These are phyloP conservation scores for Globisporangium megalacanthum DNA, from an alignment of 352 stramenopile species.

Conservation along the genomic window DNA sequence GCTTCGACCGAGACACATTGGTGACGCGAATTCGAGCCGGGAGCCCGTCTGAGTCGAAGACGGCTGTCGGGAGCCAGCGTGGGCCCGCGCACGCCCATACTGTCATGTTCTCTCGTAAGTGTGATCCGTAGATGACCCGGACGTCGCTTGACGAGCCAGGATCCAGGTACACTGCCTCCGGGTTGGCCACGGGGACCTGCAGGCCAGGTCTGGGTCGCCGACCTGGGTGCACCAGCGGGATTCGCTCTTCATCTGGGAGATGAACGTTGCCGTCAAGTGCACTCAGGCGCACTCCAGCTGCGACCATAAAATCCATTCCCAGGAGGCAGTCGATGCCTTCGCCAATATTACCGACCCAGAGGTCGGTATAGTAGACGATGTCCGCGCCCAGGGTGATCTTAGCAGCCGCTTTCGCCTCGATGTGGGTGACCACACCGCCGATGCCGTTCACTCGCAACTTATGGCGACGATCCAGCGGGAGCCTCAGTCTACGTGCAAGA, in stretches of 20 bases:
- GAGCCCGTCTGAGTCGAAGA: too few species aligned
- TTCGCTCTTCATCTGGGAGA: not conserved
- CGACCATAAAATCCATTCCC: slow-evolving; percentile 25
- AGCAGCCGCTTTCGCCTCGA: slow-evolving; percentile 2
- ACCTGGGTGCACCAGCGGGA: not conserved
- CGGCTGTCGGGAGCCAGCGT: too few species aligned
- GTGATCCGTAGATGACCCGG: too few species aligned
- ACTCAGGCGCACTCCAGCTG: slow-evolving; percentile 14
- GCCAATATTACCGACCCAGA: slow-evolving; percentile 23
- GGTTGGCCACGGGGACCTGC: too few species aligned
- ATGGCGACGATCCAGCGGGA: slow-evolving; percentile 5
- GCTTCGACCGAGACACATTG: too few species aligned
- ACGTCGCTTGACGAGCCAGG: too few species aligned
- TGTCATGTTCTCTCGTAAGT: too few species aligned
- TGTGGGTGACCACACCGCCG: slow-evolving; percentile 13
- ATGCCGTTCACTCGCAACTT: slow-evolving; percentile 6
- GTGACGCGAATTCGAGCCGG: too few species aligned
- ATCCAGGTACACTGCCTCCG: too few species aligned
- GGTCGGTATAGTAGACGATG: slow-evolving; percentile 14
- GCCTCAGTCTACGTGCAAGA: slow-evolving; percentile 20
- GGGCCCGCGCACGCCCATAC: too few species aligned
- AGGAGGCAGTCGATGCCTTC: slow-evolving; percentile 24
- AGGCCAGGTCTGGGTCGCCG: too few species aligned
- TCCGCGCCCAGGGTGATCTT: slow-evolving; percentile 22
- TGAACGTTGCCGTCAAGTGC: slow-evolving; percentile 5